A percentile compares a stretch with the other conserved stretches of the same genome.
These are phyloP conservation scores for Hansenula lynferdii DNA, from an alignment of 1,139 yeast species.

Conservation along the genomic window DNA sequence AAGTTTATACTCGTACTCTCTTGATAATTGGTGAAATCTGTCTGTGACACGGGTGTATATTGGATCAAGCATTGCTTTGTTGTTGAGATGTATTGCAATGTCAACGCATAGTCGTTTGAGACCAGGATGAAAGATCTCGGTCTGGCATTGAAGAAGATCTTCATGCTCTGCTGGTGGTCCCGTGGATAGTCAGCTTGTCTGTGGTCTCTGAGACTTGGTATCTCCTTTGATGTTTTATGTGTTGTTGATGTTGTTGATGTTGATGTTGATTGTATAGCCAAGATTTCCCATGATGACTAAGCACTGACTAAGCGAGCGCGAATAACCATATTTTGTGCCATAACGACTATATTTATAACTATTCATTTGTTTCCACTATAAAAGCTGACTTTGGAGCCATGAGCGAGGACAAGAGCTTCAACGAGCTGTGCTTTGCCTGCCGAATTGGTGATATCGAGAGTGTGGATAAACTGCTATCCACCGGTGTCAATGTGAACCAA, in stretches of 20 bases:
- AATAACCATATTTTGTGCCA: too few species aligned
- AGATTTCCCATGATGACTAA: too few species aligned
- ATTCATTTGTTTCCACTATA: too few species aligned
- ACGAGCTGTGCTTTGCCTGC: conserved; percentile 57
- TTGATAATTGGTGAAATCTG: conserved; percentile 35
- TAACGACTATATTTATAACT: too few species aligned
- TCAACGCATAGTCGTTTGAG: conserved; percentile 42
- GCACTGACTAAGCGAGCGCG: too few species aligned
- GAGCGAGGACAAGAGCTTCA: conserved; percentile 17
- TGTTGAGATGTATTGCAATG: conserved; percentile 27
- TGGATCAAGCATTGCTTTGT: conserved; percentile 41
- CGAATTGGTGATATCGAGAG: conserved; percentile 62
- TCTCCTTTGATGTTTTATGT: background rate
- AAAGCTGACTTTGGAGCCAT: background rate
- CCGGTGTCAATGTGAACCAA: conserved; percentile 51
- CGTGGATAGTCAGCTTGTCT: too few species aligned
- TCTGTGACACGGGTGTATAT: conserved; percentile 35
- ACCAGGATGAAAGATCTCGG: conserved; percentile 55
- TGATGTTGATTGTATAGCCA: too few species aligned
- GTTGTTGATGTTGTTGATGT: too few species aligned
- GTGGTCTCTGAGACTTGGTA: conserved; percentile 4
- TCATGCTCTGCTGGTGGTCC: conserved; percentile 11
- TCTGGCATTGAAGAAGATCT: conserved; percentile 34
- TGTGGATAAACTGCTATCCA: conserved; percentile 53
- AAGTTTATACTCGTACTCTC: conserved; percentile 39